Conservation (phyloP, 208 protist genomes). For the Leishmania gerbilli region DNA sequence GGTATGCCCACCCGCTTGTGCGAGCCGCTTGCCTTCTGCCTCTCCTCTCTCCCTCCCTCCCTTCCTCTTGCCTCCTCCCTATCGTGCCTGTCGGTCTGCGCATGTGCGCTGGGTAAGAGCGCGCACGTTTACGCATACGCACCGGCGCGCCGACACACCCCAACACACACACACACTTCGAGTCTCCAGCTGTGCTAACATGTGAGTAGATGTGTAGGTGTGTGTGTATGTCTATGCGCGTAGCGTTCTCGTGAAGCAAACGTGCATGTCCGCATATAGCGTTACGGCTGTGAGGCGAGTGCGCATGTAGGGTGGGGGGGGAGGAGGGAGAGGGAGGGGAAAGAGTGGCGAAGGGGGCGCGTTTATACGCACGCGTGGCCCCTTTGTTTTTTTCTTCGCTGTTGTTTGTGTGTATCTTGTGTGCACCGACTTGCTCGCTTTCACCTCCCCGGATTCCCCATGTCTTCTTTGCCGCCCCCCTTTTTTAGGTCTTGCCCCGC, state of each 20-base stretch:
- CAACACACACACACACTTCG: not conserved
- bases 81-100: not conserved
- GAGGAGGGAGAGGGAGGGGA: not conserved
- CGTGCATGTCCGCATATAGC: not conserved
- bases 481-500: not conserved
- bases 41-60: not conserved
- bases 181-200: not conserved
- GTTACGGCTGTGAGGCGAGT: not conserved
- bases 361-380: not conserved
- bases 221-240: not conserved
- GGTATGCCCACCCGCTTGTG: not conserved
- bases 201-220: not conserved
- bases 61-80: not conserved
- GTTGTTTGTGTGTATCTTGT: too few species aligned
- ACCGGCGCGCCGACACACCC: not conserved
- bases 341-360: not conserved
- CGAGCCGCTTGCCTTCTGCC: not conserved
- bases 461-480: not conserved
- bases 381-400: not conserved
- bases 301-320: too few species aligned
- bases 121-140: not conserved
- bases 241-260: not conserved
- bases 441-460: too few species aligned
- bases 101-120: not conserved
- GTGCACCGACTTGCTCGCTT: too few species aligned